Conservation (phyloP, 257 asterid genomes). For the Plantago elongata region DNA sequence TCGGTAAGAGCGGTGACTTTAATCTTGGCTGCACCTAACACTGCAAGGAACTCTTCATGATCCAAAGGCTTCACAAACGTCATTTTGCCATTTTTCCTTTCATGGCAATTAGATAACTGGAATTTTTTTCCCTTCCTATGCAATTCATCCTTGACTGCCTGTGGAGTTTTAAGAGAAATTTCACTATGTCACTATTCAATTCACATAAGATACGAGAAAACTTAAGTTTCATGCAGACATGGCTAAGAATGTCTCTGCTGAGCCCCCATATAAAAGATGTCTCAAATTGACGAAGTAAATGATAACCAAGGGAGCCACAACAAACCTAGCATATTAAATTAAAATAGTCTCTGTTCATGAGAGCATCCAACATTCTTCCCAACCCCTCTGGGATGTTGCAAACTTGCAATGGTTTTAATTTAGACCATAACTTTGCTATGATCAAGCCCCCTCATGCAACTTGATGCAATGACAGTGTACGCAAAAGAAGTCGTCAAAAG, state of each 20-base stretch:
- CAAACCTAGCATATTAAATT: not conserved
- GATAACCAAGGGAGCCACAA: not conserved
- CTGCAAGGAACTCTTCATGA: constrained; percentile 51
- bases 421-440: no score
- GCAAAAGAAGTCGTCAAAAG: not conserved
- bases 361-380: no score
- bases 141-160: constrained; percentile 72
- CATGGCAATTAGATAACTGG: constrained; percentile 22
- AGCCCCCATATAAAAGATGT: not conserved
- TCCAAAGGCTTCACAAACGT: constrained; percentile 44
- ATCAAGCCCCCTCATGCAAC: not conserved
- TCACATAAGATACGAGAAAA: not conserved
- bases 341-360: not conserved
- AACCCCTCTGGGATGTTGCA: no score
- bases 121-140: constrained; percentile 42
- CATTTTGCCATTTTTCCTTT: constrained; percentile 26
- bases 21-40: constrained; percentile 44
- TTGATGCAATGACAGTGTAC: not conserved
- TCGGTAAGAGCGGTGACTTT: constrained; percentile 22
- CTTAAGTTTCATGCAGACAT: not conserved
- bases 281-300: not conserved
- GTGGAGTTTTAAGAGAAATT: constrained; percentile 14
- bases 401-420: no score
- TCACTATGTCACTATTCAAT: constrained; percentile 3
- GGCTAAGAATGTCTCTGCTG: not conserved